phyloP scores from a whole-genome alignment of 176 grass and related monocot species.

The Musa schizocarpa region DNA sequence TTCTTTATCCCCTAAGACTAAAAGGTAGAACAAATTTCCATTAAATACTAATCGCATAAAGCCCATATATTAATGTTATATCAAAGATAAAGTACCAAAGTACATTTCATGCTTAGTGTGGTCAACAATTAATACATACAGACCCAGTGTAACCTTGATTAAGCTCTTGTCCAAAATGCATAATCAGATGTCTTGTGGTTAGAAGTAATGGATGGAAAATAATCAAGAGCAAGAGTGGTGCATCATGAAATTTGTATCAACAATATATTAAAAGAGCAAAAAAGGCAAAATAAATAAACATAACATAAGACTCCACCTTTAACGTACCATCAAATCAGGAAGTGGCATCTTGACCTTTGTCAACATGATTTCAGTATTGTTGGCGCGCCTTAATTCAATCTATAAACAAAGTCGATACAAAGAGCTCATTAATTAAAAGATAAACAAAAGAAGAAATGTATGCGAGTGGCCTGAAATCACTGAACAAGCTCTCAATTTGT shows the following conservation, averaged over 20 bases:
- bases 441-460: neutral
- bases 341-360: conserved; percentile 98
- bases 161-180: no score
- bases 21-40: neutral
- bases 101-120: neutral
- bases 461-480: neutral
- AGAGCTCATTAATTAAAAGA: neutral
- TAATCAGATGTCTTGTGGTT: no score
- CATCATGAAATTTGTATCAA: neutral
- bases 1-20: neutral
- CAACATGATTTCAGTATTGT: conserved; percentile 97
- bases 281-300: neutral
- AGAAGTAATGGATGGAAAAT: no score
- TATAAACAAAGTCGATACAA: conserved; percentile 26
- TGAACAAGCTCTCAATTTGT: no score
- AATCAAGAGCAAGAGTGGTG: no score
- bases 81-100: neutral
- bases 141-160: no score
- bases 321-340: conserved; percentile 83
- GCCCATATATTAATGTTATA: neutral
- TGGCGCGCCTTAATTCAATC: conserved; percentile 93
- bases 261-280: neutral
- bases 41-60: neutral
- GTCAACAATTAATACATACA: neutral
- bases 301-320: neutral